These are phyloP conservation scores for Annulohypoxylon truncatum DNA, from an alignment of 2,329 filamentous ascomycete species.

Conservation along the genomic window DNA sequence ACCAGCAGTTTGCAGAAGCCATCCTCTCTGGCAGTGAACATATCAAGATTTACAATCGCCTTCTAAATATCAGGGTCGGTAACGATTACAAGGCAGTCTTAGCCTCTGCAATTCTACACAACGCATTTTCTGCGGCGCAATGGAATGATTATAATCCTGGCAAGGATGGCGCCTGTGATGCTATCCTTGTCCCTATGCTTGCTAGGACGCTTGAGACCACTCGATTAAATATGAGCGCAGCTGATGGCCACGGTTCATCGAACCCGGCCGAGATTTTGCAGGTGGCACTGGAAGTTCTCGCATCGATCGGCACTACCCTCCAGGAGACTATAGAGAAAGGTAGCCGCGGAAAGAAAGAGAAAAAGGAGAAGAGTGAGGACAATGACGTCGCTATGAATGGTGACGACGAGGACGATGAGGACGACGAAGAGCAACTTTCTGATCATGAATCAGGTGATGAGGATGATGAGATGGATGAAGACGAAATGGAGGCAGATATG, in stretches of 20 bases:
- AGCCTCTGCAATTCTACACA: constrained; percentile 71
- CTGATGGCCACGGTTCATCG: constrained; percentile 54
- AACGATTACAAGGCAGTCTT: constrained; percentile 63
- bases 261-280: constrained; percentile 61
- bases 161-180: constrained; percentile 62
- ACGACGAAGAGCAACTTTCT: constrained; percentile 55
- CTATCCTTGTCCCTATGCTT: constrained; percentile 61
- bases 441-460: constrained; percentile 55
- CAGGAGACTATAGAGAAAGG: constrained; percentile 63
- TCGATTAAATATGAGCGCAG: constrained; percentile 42
- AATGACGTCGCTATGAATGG: constrained; percentile 49
- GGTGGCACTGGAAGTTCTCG: constrained; percentile 70
- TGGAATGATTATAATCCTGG: constrained; percentile 65
- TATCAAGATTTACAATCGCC: constrained; percentile 60
- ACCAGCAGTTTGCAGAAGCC: constrained; percentile 62
- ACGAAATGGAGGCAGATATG: constrained; percentile 72
- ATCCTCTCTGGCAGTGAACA: constrained; percentile 61
- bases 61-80: constrained; percentile 62
- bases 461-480: constrained; percentile 66
- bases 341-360: constrained; percentile 51
- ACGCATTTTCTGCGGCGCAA: constrained; percentile 66
- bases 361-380: constrained; percentile 54
- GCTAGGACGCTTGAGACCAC: constrained; percentile 54
- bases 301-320: constrained; percentile 71
- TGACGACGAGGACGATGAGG: constrained; percentile 53